These are phyloP conservation scores for Xylaria cubensis DNA, from an alignment of 495 filamentous ascomycete species.

Conservation along the genomic window DNA sequence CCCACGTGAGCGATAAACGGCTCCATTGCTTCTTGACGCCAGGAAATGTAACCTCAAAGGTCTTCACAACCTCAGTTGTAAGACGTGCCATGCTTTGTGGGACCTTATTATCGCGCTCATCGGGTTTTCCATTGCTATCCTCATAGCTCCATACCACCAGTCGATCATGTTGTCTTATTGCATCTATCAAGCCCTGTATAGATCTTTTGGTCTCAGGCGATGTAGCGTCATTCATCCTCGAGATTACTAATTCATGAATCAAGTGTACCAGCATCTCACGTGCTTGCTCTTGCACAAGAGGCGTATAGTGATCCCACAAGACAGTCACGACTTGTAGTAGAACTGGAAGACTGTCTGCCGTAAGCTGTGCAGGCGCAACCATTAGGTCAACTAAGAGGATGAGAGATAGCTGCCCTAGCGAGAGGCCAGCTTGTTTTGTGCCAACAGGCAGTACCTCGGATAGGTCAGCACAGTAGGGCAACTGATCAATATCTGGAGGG, in stretches of 20 bases:
- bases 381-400: constrained; percentile 96
- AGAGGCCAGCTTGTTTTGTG: constrained; percentile 89
- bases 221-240: constrained; percentile 79
- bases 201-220: constrained; percentile 68
- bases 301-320: constrained; percentile 94
- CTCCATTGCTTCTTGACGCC: constrained; percentile 89
- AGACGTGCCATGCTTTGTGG: constrained; percentile 85
- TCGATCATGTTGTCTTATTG: constrained; percentile 82
- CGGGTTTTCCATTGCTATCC: constrained; percentile 81
- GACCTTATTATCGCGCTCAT: constrained; percentile 77
- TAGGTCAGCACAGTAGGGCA: constrained; percentile 92
- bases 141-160: constrained; percentile 93
- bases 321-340: constrained; percentile 91
- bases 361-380: constrained; percentile 85
- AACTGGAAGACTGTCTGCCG: constrained; percentile 77
- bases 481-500: constrained; percentile 72
- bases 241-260: constrained; percentile 95
- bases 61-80: constrained; percentile 77
- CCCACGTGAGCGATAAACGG: constrained; percentile 88
- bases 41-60: constrained; percentile 86
- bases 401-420: constrained; percentile 88
- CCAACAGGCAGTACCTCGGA: constrained; percentile 79
- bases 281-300: constrained; percentile 95
- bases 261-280: constrained; percentile 98
- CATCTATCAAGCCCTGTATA: constrained; percentile 90